phyloP scores from a whole-genome alignment of 768 basidiomycete species.

The Leccinum longicurvipes region DNA sequence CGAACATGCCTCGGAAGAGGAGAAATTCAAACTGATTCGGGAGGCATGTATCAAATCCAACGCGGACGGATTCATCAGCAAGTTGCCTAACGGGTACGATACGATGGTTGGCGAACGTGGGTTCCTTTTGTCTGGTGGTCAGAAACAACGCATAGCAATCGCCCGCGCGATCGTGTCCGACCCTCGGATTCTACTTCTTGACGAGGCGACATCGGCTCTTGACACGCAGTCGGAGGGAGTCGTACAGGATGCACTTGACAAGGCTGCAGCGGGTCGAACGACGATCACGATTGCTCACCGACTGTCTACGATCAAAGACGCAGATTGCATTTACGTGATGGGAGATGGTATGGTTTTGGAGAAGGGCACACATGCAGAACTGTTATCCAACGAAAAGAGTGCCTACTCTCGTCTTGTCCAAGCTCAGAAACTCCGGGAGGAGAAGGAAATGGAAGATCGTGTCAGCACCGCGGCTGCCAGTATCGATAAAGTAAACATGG shows the following conservation, averaged over 20 bases:
- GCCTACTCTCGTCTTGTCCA: conserved; percentile 74
- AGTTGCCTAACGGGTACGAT: conserved; percentile 81
- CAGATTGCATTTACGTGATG: conserved; percentile 84
- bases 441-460: conserved; percentile 30
- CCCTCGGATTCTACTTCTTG: conserved; percentile 81
- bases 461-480: conserved; percentile 16
- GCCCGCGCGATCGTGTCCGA: conserved; percentile 89
- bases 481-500: conserved; percentile 46
- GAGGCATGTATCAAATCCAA: conserved; percentile 88
- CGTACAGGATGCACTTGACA: conserved; percentile 88
- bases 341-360: conserved; percentile 82
- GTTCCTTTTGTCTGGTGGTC: conserved; percentile 80
- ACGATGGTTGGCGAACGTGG: conserved; percentile 89
- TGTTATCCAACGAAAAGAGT: conserved; percentile 54
- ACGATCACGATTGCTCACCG: conserved; percentile 81
- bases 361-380: conserved; percentile 71
- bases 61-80: conserved; percentile 83
- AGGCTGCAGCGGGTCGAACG: conserved; percentile 74
- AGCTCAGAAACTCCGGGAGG: conserved; percentile 76
- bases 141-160: conserved; percentile 87
- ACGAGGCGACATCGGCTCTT: conserved; percentile 84
- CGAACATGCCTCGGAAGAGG: conserved; percentile 67
- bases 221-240: conserved; percentile 86
- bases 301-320: conserved; percentile 82
- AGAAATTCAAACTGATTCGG: conserved; percentile 74